Conservation (phyloP, 257 asterid genomes). For the Plantago ovata region DNA sequence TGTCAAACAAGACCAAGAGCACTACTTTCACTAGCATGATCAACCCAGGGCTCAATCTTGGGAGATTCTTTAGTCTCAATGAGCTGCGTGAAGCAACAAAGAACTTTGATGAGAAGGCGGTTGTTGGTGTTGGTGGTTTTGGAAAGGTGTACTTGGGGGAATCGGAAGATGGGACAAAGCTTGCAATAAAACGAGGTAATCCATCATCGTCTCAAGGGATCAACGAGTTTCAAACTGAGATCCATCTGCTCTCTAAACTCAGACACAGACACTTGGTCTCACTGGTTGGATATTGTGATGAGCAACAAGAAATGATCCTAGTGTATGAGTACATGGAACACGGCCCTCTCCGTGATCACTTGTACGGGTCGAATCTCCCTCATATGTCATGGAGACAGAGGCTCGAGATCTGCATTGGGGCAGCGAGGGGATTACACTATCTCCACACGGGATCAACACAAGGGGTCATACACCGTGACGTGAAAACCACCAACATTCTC, state of each 20-base stretch:
- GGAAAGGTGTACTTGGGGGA: conserved; percentile 86
- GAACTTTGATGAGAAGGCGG: conserved; percentile 60
- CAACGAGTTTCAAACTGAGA: conserved; percentile 82
- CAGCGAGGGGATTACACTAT: conserved; percentile 88
- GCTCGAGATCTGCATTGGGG: conserved; percentile 86
- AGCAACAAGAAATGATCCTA: conserved; percentile 77
- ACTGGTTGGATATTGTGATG: conserved; percentile 81
- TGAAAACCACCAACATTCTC: conserved; percentile 84
- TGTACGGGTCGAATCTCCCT: conserved; percentile 56
- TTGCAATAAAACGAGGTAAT: conserved; percentile 85
- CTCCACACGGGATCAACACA: conserved; percentile 95
- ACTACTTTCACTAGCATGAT: conserved; percentile 48
- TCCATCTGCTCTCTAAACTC: conserved; percentile 72
- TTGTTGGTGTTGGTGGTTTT: conserved; percentile 91
- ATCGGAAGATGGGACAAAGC: conserved; percentile 51
- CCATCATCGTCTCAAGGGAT: conserved; percentile 85
- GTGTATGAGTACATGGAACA: conserved; percentile 82
- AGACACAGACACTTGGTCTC: conserved; percentile 90
- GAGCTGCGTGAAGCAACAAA: conserved; percentile 69
- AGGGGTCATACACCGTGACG: conserved; percentile 86
- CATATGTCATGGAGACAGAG: conserved; percentile 74
- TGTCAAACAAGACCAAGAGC: conserved; percentile 64
- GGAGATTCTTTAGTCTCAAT: conserved; percentile 54
- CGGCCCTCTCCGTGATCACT: conserved; percentile 81
- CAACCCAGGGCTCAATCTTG: conserved; percentile 54